Evolutionary conservation across 2,329 filamentous ascomycete species (phyloP).

Genomic region (Trichoderma asperellum): DNA sequence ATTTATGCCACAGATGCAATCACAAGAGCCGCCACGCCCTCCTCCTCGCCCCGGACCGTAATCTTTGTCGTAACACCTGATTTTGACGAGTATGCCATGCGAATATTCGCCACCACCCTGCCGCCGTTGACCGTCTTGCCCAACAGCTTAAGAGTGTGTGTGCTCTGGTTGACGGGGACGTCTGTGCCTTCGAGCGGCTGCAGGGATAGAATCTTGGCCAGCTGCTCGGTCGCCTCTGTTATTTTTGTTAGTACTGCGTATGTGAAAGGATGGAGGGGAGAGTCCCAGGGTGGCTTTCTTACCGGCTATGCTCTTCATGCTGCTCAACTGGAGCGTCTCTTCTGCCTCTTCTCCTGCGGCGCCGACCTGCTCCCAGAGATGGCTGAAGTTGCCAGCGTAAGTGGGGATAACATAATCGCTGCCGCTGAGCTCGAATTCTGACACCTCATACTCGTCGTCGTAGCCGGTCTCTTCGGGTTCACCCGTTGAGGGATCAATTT

Average conservation of each 20-base stretch:
- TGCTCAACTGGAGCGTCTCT: conserved; percentile 86
- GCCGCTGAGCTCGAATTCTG: conserved; percentile 86
- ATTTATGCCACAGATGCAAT: conserved; percentile 79
- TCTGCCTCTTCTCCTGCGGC: conserved; percentile 87
- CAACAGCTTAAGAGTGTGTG: conserved; percentile 92
- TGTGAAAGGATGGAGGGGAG: neutral
- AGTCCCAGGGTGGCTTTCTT: conserved; percentile 60
- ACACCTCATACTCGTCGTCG: conserved; percentile 96
- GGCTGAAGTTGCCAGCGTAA: conserved; percentile 92
- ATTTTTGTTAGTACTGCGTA: conserved; percentile 33
- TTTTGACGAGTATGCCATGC: conserved; percentile 94
- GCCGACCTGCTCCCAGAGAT: conserved; percentile 92
- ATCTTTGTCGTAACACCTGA: conserved; percentile 96
- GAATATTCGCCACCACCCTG: conserved; percentile 81
- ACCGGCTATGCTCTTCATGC: conserved; percentile 92
- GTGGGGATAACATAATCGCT: conserved; percentile 93
- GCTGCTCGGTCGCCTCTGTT: conserved; percentile 87
- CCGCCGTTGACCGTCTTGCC: conserved; percentile 94
- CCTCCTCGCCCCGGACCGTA: conserved; percentile 87
- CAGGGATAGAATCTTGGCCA: conserved; percentile 82
- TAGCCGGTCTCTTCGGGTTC: conserved; percentile 92
- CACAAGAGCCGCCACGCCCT: conserved; percentile 82
- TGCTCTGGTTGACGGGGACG: conserved; percentile 82
- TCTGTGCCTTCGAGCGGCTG: conserved; percentile 95
- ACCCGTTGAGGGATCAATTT: conserved; percentile 92